A percentile compares a stretch with the other conserved stretches of the same genome.
Conservation (phyloP, 2,329 filamentous ascomycete genomes). For the Aspergillus sp. region DNA sequence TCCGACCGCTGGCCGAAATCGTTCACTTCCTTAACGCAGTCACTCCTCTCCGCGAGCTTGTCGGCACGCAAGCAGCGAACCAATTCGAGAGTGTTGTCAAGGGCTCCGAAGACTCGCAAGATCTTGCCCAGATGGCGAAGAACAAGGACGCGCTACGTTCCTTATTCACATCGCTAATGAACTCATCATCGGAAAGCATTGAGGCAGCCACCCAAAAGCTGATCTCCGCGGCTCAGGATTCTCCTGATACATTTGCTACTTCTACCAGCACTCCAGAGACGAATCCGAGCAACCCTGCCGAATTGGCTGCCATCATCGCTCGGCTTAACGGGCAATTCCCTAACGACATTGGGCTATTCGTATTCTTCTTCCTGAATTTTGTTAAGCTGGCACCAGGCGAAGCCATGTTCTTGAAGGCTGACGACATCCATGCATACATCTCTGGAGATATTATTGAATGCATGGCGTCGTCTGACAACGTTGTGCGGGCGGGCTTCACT, state of each 20-base stretch:
- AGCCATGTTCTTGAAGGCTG: constrained; percentile 92
- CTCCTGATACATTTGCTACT: constrained; percentile 72
- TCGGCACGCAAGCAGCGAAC: constrained; percentile 56
- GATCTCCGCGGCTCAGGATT: constrained; percentile 67
- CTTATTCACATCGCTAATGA: constrained; percentile 79
- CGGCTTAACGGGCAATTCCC: constrained; percentile 84
- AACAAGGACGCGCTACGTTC: constrained; percentile 80
- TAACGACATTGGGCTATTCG: constrained; percentile 86
- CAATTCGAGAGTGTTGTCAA: constrained; percentile 59
- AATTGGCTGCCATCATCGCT: constrained; percentile 73
- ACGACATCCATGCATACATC: constrained; percentile 93
- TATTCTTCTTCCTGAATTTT: constrained; percentile 96
- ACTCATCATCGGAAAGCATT: constrained; percentile 67
- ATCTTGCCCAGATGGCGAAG: constrained; percentile 47
- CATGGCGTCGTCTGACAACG: constrained; percentile 99
- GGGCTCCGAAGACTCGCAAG: constrained; percentile 56
- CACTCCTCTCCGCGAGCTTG: constrained; percentile 63
- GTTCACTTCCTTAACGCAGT: constrained; percentile 75
- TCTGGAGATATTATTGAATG: constrained; percentile 88
- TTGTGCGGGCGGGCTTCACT: constrained; percentile 94
- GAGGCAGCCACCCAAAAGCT: constrained; percentile 67
- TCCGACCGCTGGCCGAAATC: constrained; percentile 84
- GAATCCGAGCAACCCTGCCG: constrained; percentile 48
- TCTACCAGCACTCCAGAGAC: constrained; percentile 34
- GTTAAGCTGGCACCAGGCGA: constrained; percentile 85